Conservation (phyloP, 495 filamentous ascomycete genomes). For the Podospora conica region DNA sequence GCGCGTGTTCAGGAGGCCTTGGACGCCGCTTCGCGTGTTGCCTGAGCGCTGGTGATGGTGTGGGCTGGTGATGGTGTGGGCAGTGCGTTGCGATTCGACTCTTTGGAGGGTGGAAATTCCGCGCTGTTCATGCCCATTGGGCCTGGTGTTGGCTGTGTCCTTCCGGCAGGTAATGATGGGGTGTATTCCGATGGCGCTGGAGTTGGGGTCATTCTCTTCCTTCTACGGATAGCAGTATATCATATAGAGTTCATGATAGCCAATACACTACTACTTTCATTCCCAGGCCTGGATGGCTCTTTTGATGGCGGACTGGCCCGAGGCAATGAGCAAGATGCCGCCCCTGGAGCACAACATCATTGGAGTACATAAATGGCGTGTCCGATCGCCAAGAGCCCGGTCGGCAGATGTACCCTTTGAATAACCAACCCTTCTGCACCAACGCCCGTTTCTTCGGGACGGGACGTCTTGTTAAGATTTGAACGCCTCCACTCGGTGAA, state of each 20-base stretch:
- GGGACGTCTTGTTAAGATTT: not conserved
- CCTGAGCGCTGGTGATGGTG: not conserved
- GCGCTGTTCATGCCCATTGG: not conserved
- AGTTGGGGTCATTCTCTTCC: no score
- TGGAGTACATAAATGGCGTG: not conserved
- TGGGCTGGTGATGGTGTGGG: not conserved
- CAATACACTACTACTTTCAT: no score
- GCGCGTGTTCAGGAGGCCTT: slow-evolving; percentile 13
- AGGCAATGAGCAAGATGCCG: no score
- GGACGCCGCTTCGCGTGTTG: not conserved
- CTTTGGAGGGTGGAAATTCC: not conserved
- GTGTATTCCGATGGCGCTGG: not conserved
- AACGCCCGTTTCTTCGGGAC: no score
- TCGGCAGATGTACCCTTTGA: not conserved
- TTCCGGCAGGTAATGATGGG: not conserved
- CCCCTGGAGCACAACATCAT: no score
- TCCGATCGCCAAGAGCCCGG: not conserved
- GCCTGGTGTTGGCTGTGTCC: not conserved
- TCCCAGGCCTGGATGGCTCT: not conserved
- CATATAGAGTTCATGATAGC: no score
- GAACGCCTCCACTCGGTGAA: not conserved
- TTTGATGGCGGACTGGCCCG: not conserved
- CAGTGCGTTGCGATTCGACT: no score
- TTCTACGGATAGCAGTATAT: no score
- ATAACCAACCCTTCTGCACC: no score